Percentiles rank a stretch among this genome's conserved stretches.
phyloP scores from a whole-genome alignment of 148 eudicot genomes.

The Rhododendron ferrugineum region DNA sequence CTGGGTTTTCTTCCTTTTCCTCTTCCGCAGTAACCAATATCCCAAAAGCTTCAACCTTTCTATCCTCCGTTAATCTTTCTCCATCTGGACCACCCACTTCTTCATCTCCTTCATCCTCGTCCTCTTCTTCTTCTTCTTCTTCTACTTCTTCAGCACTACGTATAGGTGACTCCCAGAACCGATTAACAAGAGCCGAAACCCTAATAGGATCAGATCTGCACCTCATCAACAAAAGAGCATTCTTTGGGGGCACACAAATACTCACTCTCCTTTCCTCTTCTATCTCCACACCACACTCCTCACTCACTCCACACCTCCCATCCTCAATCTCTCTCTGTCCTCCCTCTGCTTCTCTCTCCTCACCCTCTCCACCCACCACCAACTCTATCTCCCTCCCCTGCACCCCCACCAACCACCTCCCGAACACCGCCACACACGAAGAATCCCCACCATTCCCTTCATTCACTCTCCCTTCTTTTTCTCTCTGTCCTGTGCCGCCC shows the following conservation, averaged over 20 bases:
- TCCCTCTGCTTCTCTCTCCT: slow-evolving; percentile 17
- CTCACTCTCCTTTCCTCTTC: slow-evolving; percentile 52
- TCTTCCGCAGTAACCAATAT: background rate
- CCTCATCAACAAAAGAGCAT: slow-evolving; percentile 85
- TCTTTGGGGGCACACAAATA: slow-evolving; percentile 78
- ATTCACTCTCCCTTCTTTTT: slow-evolving; percentile 12
- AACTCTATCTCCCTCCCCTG: slow-evolving; percentile 67
- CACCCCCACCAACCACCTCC: slow-evolving; percentile 69
- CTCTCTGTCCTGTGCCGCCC: slow-evolving; percentile 6
- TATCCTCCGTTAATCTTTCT: slow-evolving; percentile 3
- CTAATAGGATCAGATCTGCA: slow-evolving; percentile 89
- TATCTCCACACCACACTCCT: background rate
- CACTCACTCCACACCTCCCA: slow-evolving; percentile 23
- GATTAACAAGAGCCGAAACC: slow-evolving; percentile 62
- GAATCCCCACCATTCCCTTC: slow-evolving; percentile 16
- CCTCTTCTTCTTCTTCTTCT: slow-evolving; percentile 10
- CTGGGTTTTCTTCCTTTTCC: slow-evolving; percentile 15
- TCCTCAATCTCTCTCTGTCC: slow-evolving; percentile 53
- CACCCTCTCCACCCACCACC: slow-evolving; percentile 44
- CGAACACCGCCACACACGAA: slow-evolving; percentile 48
- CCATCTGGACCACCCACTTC: slow-evolving; percentile 10
- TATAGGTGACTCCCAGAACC: slow-evolving; percentile 39
- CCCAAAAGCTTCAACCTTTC: slow-evolving; percentile 14
- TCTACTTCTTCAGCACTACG: slow-evolving; percentile 11
- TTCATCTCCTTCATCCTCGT: background rate